Percentiles rank a stretch among this genome's conserved stretches.
phyloP scores from a whole-genome alignment of 1,284 basidiomycete species.

The Ustilago tritici region DNA sequence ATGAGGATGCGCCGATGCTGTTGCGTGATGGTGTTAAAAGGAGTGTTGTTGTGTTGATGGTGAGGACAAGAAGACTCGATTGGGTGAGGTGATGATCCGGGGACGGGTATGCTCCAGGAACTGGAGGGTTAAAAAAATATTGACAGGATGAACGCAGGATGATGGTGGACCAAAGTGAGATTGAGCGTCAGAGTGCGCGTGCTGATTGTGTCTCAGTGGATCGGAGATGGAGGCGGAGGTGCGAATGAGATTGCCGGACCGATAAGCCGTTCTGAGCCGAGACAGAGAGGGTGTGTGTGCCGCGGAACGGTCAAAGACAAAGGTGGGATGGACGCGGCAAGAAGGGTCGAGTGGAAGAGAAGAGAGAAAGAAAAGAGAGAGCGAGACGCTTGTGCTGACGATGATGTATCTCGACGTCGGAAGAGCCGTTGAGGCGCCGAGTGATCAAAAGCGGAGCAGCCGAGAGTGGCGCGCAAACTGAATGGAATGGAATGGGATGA shows the following conservation, averaged over 20 bases:
- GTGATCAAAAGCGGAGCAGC: neutral
- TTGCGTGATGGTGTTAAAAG: neutral
- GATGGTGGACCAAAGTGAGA: neutral
- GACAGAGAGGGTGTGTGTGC: neutral
- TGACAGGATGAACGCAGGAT: constrained; percentile 1
- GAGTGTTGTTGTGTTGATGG: neutral
- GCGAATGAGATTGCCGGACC: constrained; percentile 4
- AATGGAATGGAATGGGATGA: neutral
- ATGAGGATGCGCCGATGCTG: neutral
- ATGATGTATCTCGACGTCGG: constrained; percentile 15
- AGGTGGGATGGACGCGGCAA: neutral
- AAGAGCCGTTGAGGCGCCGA: neutral
- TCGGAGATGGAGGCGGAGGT: constrained; percentile 11
- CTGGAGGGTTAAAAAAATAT: constrained; percentile 1
- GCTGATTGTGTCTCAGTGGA: neutral
- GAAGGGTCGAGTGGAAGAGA: neutral
- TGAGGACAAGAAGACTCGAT: neutral
- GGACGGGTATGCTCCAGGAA: neutral
- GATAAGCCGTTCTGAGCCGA: constrained; percentile 2
- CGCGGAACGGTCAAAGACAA: too few relatives aligned
- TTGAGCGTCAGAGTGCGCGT: constrained; percentile 9
- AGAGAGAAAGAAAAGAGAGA: neutral
- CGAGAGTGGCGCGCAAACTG: neutral
- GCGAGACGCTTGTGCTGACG: constrained; percentile 3
- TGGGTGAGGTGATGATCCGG: constrained; percentile 4